phyloP scores from a whole-genome alignment of 164 flowering plant genomes.

The Piper longum region DNA sequence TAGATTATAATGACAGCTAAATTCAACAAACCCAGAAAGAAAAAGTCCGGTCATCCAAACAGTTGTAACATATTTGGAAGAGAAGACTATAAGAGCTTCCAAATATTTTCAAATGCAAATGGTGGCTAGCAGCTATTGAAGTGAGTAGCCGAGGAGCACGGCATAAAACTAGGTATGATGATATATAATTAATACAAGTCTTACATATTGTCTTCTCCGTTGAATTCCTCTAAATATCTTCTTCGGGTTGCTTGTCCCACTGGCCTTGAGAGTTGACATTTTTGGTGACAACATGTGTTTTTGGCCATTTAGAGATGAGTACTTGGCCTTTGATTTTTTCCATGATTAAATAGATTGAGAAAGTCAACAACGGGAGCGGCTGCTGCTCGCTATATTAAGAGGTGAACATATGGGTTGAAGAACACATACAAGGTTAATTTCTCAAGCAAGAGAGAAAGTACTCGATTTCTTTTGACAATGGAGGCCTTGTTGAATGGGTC shows the following conservation, averaged over 20 bases:
- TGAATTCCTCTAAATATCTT: neutral
- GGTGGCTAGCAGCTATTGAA: too few relatives aligned
- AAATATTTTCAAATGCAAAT: neutral
- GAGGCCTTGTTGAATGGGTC: slow-evolving; percentile 12
- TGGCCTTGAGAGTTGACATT: slow-evolving; percentile 17
- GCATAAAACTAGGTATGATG: neutral
- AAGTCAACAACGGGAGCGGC: slow-evolving; percentile 10
- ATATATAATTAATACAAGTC: neutral
- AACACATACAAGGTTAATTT: neutral
- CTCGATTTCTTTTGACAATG: slow-evolving; percentile 3
- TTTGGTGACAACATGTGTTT: slow-evolving; percentile 1
- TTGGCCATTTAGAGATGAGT: neutral
- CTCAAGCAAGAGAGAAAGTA: neutral
- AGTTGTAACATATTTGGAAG: too few relatives aligned
- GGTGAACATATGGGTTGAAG: neutral
- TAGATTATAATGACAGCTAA: too few relatives aligned
- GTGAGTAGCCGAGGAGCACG: neutral
- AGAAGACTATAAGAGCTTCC: neutral
- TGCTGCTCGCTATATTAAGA: neutral
- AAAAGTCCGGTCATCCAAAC: neutral
- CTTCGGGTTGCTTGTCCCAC: slow-evolving; percentile 2
- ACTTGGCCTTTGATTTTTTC: slow-evolving; percentile 9
- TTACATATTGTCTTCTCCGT: slow-evolving; percentile 1
- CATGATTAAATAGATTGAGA: neutral
- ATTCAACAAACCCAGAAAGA: neutral